Evolutionary conservation across 176 grass and related monocot genomes (phyloP).

Genomic region (Oryza australiensis): DNA sequence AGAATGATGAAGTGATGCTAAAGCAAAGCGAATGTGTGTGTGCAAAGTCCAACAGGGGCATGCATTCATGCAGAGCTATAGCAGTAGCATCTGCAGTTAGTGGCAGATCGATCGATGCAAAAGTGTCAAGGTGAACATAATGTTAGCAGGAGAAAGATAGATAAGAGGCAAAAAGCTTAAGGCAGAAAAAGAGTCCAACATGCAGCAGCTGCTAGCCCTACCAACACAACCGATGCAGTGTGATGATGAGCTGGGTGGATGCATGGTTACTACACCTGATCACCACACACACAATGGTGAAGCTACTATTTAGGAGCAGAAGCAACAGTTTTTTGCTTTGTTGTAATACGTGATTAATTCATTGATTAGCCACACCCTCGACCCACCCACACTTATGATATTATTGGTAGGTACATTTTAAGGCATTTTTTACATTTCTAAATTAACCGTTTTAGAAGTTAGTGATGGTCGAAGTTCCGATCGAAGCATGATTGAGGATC

Average conservation of each 20-base stretch:
- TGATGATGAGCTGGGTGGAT: constrained; percentile 25
- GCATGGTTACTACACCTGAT: constrained; percentile 42
- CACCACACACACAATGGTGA: background rate
- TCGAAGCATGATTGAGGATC: too few species aligned
- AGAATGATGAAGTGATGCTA: constrained; percentile 46
- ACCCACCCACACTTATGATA: too few species aligned
- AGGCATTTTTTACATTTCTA: too few species aligned
- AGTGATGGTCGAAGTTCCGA: too few species aligned
- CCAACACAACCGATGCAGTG: background rate
- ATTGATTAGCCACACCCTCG: too few species aligned
- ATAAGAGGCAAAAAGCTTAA: constrained; percentile 3
- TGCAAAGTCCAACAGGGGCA: constrained; percentile 43
- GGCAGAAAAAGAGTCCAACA: constrained; percentile 29
- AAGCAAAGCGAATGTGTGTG: constrained; percentile 42
- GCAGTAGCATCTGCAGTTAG: background rate
- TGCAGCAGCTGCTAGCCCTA: constrained; percentile 24
- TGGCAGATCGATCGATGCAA: background rate
- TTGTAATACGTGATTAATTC: too few species aligned
- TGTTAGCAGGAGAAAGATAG: constrained; percentile 35
- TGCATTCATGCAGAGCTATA: constrained; percentile 5
- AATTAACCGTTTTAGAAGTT: too few species aligned
- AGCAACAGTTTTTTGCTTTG: too few species aligned
- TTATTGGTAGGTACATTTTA: too few species aligned
- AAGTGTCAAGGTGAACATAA: constrained; percentile 45
- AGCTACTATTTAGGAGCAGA: background rate